Base-by-base conservation (phyloP, 73 alveolate genomes). In the Blepharisma stoltei region DNA sequence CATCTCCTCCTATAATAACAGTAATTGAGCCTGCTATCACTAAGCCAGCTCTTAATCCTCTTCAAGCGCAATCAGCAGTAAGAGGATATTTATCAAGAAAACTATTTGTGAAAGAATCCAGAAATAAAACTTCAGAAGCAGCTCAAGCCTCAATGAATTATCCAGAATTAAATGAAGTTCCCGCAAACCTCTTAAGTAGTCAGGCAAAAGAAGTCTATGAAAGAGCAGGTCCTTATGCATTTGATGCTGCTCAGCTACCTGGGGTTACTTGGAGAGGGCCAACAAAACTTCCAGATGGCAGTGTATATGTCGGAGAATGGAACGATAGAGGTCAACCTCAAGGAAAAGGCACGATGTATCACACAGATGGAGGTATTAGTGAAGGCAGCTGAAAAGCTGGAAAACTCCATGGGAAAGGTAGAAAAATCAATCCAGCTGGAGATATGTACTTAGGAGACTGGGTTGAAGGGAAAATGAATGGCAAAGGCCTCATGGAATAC, bases 381-480 rank as follows among this genome's bases (percentile, higher is more conserved):
- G 92, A 81, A 54, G 97, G 97, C 67, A 82, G 83, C 54, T 90
- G 97, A 93, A 70, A 78, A 49, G 71, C 76, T 47, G 81, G 88
- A 68, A 87, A 90, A 80, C 90, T 85, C 25, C 83, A 87, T 76
- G 93, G 90, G 49, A 87, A 67, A 55, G 97, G 97, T 21, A 87
- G 88, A 76, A 78, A 83, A 60, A 85, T 88, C 67, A 90, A 83
- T 45, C 85, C 91, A 7, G 88, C 80, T 54, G 97, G 97, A 6
- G 95, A 88, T 68, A 71, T 84, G 9, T 90, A 90, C 76, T 92
- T 83, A 55, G 97, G 97, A 6, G 91, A 87, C 18, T 90, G 92
- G 92, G 80, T 78, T 69, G 92, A 90, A 79, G 94, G 87, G 77
- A 83, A 84, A 80, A 89, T 86, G 37, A 82, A 90, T 41, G 97